Conservation (phyloP, 129 eudicot species). For the Ambrosia artemisiifolia region DNA sequence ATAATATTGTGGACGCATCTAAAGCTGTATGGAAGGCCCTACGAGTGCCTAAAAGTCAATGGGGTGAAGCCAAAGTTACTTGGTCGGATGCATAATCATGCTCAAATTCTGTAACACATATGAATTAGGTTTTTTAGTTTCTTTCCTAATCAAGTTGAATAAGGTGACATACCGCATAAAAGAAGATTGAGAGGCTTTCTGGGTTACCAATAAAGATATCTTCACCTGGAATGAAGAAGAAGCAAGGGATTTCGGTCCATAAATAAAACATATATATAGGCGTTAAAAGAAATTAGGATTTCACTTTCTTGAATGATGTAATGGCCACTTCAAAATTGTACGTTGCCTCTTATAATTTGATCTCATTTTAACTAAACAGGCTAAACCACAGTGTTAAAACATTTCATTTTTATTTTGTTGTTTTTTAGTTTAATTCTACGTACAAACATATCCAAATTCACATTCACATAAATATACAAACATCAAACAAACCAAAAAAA, state of each 20-base stretch:
- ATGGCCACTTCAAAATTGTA: too few species aligned
- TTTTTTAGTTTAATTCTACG: too few species aligned
- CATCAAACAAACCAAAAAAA: too few species aligned
- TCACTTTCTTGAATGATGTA: not conserved
- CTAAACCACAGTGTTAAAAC: too few species aligned
- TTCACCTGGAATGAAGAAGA: not conserved
- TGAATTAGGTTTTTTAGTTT: not conserved
- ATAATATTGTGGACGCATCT: conserved; percentile 50
- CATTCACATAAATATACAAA: too few species aligned
- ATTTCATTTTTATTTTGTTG: too few species aligned
- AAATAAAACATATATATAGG: too few species aligned
- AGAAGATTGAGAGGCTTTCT: too few species aligned
- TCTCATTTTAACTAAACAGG: too few species aligned
- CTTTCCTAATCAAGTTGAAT: not conserved
- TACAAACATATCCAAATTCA: too few species aligned
- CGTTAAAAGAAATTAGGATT: not conserved
- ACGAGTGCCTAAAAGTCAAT: conserved; percentile 29
- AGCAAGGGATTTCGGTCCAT: not conserved
- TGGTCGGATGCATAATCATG: conserved; percentile 53
- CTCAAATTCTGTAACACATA: not conserved
- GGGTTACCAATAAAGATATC: not conserved
- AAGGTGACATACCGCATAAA: not conserved
- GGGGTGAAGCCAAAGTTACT: conserved; percentile 38
- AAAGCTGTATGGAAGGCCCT: conserved; percentile 58
- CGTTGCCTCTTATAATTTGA: too few species aligned